Evolutionary conservation across 2,329 filamentous ascomycete genomes (phyloP), one percentile per base, ranked within the genome.

Genomic region (Aspergillus sp.): DNA sequence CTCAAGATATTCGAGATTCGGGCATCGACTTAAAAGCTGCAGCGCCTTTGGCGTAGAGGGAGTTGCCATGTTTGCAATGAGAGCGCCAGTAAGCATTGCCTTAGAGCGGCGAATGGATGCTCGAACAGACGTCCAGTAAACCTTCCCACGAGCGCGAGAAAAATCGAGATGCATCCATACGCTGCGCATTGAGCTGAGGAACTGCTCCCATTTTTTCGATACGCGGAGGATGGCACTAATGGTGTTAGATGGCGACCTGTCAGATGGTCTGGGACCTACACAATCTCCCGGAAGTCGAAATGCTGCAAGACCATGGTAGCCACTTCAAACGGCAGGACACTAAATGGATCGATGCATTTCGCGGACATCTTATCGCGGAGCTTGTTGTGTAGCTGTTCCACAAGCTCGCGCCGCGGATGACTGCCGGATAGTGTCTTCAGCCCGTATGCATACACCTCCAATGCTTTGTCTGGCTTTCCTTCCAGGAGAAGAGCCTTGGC

Each of bases 381-480:
- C 30, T 68, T 67, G 35, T 67, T 58, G 35, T 70, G 66, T n/a
- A 67, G 47, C 35, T 61, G 51, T 35, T 66, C 59, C 14, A 70
- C 49, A 12, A 66, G 39, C 39, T 44, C 44, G 33, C 52, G 49
- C 13, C 50, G 41, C 6, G 50, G 39, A 34, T 66, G 57, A 17
- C 58, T 50, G n/a, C 56, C 47, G 7, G 64, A 56, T 13, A 77
- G 58, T 28, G 58, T 64, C 39, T 68, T 71, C 41, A 78, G 54
- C n/a, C 71, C 75, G 47, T 73, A 69, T 15, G 67, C 62, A 52
- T 77, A 78, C 15, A 77, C 66, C 8, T 68, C 63, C 8, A 73
- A 45, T 4, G 75, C 75, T 15, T 64, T 66, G n/a, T 67, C 61
- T 2, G 57, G 50, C 45, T 71, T 74, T 8, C 63, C 60, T 55